Conservation (phyloP, 148 eudicot species). For the Rhododendron vialii region DNA sequence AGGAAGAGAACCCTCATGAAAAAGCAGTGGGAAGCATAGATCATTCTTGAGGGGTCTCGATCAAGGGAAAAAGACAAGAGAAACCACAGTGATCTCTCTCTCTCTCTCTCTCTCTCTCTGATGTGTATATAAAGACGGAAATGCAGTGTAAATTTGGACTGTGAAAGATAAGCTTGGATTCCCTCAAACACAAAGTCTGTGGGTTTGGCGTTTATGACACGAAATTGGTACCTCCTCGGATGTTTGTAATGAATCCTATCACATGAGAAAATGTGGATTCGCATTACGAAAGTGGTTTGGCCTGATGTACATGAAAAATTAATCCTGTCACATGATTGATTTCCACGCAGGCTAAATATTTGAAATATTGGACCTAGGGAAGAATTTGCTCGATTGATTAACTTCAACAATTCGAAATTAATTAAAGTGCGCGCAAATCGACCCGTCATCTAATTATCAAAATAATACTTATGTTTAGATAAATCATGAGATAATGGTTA, state of each 20-base stretch:
- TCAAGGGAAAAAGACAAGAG: background rate
- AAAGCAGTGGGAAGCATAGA: background rate
- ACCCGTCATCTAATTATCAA: no score
- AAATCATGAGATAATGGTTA: background rate
- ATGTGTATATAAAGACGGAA: no score
- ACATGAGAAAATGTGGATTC: no score
- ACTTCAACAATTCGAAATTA: no score
- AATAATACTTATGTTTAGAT: no score
- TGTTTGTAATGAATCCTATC: background rate
- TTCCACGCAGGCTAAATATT: no score
- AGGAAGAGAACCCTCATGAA: conserved; percentile 19
- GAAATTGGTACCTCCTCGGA: background rate
- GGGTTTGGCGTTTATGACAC: background rate
- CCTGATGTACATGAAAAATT: background rate
- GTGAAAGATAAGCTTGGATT: background rate
- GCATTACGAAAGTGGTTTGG: no score
- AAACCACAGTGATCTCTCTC: background rate
- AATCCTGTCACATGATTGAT: no score
- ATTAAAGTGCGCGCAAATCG: no score
- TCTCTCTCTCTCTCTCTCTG: background rate
- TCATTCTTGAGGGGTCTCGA: background rate
- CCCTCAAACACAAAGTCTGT: background rate
- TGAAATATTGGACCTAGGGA: no score
- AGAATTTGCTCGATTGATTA: no score
- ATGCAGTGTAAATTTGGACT: background rate